Evolutionary conservation across 768 basidiomycete species (phyloP).

Genomic region (Pleurotus sapidus): DNA sequence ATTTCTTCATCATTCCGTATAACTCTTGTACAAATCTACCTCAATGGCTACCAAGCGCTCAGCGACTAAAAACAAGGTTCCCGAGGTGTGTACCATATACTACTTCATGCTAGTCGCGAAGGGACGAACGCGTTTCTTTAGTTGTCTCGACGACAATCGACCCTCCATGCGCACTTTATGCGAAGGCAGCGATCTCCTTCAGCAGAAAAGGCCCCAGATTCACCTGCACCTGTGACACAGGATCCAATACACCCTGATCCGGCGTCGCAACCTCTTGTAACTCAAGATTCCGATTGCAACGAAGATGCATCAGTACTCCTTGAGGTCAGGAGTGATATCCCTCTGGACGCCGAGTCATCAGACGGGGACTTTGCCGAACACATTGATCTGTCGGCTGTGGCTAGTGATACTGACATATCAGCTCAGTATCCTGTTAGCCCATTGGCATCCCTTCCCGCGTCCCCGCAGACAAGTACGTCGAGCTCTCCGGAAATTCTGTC

Average conservation of each 20-base stretch:
- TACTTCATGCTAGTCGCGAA: neutral
- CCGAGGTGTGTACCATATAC: neutral
- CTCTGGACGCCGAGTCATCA: too few relatives aligned
- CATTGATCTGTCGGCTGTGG: neutral
- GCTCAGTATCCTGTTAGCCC: neutral
- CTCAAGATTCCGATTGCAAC: neutral
- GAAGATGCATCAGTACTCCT: neutral
- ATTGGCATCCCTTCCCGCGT: too few relatives aligned
- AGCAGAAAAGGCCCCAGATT: neutral
- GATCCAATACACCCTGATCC: neutral
- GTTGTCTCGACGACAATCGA: neutral
- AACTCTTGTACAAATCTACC: neutral
- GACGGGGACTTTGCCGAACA: neutral
- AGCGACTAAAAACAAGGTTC: neutral
- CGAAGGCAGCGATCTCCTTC: neutral
- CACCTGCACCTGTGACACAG: neutral
- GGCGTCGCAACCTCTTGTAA: too few relatives aligned
- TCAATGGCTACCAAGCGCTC: neutral
- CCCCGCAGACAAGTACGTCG: neutral
- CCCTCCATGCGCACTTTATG: conserved; percentile 1
- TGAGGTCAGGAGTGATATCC: neutral
- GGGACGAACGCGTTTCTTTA: neutral
- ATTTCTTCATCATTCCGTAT: neutral
- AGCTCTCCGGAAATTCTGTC: conserved; percentile 2
- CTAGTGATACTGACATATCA: neutral